Evolutionary conservation across 1,284 basidiomycete genomes (phyloP).

Genomic region (Neonothopanus nambi): DNA sequence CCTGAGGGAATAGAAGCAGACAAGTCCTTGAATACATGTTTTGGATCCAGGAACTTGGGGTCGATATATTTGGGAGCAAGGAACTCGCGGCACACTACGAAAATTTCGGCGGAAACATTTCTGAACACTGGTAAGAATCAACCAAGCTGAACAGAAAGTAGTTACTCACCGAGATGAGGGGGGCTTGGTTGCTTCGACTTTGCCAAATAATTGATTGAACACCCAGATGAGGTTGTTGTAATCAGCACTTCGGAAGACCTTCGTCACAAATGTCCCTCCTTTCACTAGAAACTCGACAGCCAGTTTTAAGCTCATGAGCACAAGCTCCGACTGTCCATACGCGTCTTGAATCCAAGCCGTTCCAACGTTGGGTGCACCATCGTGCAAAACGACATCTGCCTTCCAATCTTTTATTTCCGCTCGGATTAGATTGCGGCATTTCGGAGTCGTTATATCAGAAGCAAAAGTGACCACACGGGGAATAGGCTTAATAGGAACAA

Average conservation of each 20-base stretch:
- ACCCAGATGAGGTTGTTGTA: constrained; percentile 99
- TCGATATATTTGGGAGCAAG: constrained; percentile 95
- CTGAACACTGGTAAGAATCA: constrained; percentile 40
- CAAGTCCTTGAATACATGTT: constrained; percentile 96
- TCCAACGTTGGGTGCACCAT: constrained; percentile 99
- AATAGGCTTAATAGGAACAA: constrained; percentile 96
- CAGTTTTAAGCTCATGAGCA: constrained; percentile 93
- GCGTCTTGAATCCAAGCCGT: constrained; percentile 99
- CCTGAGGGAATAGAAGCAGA: constrained; percentile 48
- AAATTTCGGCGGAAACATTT: constrained; percentile 99
- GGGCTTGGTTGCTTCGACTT: constrained; percentile 98
- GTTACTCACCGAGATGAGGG: constrained; percentile 85
- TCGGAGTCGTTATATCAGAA: constrained; percentile 92
- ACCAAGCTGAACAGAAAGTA: neutral
- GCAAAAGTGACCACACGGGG: constrained; percentile 92
- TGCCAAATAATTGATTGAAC: constrained; percentile 94
- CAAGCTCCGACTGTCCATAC: constrained; percentile 96
- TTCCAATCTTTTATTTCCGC: constrained; percentile 98
- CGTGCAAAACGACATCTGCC: constrained; percentile 99
- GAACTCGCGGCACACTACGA: constrained; percentile 97
- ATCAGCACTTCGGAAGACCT: constrained; percentile 98
- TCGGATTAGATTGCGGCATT: constrained; percentile 88
- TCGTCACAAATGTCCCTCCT: constrained; percentile 96
- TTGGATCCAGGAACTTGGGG: constrained; percentile 97
- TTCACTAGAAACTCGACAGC: constrained; percentile 95